These are phyloP conservation scores for Leptographium wingfieldii DNA, from an alignment of 2,329 filamentous ascomycete genomes.

Conservation along the genomic window DNA sequence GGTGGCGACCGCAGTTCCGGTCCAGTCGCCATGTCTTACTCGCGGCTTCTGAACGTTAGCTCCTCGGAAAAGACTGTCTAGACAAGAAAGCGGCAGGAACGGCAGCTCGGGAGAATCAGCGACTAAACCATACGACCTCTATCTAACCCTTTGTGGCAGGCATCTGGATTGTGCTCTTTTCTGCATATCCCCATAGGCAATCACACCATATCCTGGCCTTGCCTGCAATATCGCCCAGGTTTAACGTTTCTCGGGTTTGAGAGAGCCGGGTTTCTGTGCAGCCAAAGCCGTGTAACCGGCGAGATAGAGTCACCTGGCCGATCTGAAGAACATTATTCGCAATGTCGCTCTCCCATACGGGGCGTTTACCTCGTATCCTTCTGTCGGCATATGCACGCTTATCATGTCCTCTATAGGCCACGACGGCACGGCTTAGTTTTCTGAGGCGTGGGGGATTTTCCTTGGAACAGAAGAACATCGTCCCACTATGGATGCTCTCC, in stretches of 20 bases:
- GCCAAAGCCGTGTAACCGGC: background rate
- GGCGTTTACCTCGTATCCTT: background rate
- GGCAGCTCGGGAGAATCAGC: no score
- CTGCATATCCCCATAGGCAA: background rate
- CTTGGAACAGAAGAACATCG: background rate
- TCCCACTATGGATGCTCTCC: background rate
- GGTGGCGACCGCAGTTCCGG: no score
- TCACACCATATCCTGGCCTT: background rate
- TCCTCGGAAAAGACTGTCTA: no score
- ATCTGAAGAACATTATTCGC: background rate
- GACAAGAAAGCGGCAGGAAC: no score
- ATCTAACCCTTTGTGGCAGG: background rate
- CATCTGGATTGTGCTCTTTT: background rate
- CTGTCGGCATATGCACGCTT: background rate
- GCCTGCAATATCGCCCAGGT: background rate
- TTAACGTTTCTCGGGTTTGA: background rate
- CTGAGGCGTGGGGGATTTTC: background rate
- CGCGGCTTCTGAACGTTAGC: no score
- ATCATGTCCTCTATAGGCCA: background rate
- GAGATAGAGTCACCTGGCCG: background rate
- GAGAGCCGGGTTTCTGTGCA: background rate
- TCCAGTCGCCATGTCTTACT: no score
- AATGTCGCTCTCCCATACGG: background rate
- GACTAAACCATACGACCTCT: no score
- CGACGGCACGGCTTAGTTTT: background rate